These are phyloP conservation scores for Halophytophthora batemanensis DNA, from an alignment of 352 stramenopile species.

Conservation along the genomic window DNA sequence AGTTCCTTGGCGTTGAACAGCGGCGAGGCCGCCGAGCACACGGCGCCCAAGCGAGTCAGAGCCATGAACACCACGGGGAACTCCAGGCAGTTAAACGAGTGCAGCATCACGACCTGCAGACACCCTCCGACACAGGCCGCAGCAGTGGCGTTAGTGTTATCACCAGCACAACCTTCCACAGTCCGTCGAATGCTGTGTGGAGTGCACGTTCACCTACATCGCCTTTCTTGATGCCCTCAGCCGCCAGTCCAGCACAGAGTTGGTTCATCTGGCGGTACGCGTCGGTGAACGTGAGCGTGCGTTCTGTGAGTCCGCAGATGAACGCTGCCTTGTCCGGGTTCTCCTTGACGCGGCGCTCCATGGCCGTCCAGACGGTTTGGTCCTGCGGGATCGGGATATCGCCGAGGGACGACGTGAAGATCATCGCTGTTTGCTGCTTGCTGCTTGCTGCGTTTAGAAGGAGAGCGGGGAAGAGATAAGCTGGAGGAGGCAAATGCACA, in stretches of 20 bases:
- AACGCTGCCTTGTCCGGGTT: slow-evolving; percentile 18
- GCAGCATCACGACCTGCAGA: slow-evolving; percentile 34
- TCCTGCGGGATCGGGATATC: slow-evolving; percentile 15
- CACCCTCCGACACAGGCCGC: background rate
- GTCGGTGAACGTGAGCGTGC: slow-evolving; percentile 24
- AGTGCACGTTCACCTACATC: slow-evolving; percentile 22
- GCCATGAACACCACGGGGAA: slow-evolving; percentile 54
- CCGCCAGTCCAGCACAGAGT: slow-evolving; percentile 23
- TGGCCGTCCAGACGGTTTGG: slow-evolving; percentile 21
- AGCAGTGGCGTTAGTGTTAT: too few species aligned
- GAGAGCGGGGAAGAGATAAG: slow-evolving; percentile 22
- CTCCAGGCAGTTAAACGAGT: slow-evolving; percentile 60
- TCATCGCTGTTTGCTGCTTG: slow-evolving; percentile 9
- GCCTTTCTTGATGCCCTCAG: slow-evolving; percentile 26
- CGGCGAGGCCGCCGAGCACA: slow-evolving; percentile 40
- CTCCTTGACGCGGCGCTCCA: slow-evolving; percentile 18
- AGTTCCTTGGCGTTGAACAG: slow-evolving; percentile 40
- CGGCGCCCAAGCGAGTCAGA: slow-evolving; percentile 36
- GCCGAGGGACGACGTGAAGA: slow-evolving; percentile 28
- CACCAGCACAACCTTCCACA: too few species aligned
- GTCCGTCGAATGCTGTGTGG: too few species aligned
- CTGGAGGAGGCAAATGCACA: slow-evolving; percentile 80
- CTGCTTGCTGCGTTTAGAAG: too few species aligned
- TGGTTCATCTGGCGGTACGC: slow-evolving; percentile 10
- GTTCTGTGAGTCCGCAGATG: slow-evolving; percentile 32